Evolutionary conservation across 768 basidiomycete species (phyloP).

Genomic region (Suillus bovinus): DNA sequence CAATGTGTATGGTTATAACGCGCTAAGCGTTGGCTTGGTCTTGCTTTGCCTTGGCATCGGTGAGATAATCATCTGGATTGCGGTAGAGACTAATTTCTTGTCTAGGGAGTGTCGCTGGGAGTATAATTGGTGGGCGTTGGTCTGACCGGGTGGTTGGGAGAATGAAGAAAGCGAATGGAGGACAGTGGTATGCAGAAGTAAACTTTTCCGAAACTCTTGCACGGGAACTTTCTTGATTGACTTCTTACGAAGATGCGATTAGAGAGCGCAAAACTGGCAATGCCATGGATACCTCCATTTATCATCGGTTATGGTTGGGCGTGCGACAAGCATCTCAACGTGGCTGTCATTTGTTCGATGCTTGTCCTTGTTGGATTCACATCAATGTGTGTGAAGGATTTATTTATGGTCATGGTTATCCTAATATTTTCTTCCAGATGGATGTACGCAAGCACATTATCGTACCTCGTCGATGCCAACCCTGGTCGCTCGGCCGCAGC

Average conservation of each 20-base stretch:
- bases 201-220: slow-evolving; percentile 12
- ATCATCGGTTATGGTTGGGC: slow-evolving; percentile 79
- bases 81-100: neutral
- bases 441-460: slow-evolving; percentile 70
- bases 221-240: neutral
- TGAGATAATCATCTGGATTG: slow-evolving; percentile 27
- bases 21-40: slow-evolving; percentile 74
- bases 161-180: slow-evolving; percentile 46
- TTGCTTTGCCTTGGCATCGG: slow-evolving; percentile 75
- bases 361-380: slow-evolving; percentile 76
- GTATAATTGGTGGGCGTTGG: slow-evolving; percentile 58
- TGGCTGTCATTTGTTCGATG: slow-evolving; percentile 69
- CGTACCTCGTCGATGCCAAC: slow-evolving; percentile 89
- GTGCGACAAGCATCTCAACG: slow-evolving; percentile 56
- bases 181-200: slow-evolving; percentile 64
- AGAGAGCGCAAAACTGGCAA: slow-evolving; percentile 56
- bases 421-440: slow-evolving; percentile 35
- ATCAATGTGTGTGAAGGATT: slow-evolving; percentile 53
- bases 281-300: slow-evolving; percentile 55
- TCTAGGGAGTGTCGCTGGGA: slow-evolving; percentile 51
- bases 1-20: slow-evolving; percentile 59
- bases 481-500: slow-evolving; percentile 76
- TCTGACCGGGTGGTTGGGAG: slow-evolving; percentile 50
- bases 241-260: slow-evolving; percentile 62
- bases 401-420: neutral